Percentiles rank a stretch among this genome's conserved stretches.
phyloP scores from a whole-genome alignment of 768 basidiomycete species.

The Cubamyces sp. region DNA sequence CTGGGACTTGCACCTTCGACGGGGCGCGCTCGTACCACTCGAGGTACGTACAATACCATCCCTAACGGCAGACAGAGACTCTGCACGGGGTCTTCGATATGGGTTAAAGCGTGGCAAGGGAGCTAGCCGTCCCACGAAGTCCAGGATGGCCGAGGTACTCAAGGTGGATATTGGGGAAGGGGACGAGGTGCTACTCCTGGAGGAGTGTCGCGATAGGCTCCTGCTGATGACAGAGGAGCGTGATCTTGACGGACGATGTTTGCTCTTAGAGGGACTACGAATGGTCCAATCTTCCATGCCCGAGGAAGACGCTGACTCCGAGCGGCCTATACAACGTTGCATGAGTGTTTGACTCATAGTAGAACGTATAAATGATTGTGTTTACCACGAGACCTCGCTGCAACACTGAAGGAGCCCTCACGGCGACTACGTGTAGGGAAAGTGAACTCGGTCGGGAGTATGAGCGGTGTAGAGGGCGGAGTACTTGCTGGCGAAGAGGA shows the following conservation, averaged over 20 bases:
- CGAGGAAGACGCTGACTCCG: background rate
- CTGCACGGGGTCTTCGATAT: slow-evolving; percentile 32
- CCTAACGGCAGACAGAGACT: slow-evolving; percentile 34
- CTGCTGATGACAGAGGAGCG: slow-evolving; percentile 2
- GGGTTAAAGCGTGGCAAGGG: slow-evolving; percentile 37
- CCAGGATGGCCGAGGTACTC: background rate
- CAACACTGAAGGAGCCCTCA: too few relatives aligned
- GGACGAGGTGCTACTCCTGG: background rate
- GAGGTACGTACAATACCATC: background rate
- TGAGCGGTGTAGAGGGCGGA: slow-evolving; percentile 1
- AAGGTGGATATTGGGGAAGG: background rate
- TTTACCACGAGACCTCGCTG: background rate
- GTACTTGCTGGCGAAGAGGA: slow-evolving; percentile 2
- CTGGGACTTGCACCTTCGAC: slow-evolving; percentile 11
- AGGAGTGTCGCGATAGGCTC: background rate
- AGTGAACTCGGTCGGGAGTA: background rate
- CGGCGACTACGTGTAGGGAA: background rate
- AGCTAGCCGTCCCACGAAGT: slow-evolving; percentile 17
- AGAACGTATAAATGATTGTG: background rate
- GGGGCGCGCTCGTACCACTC: background rate
- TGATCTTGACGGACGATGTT: slow-evolving; percentile 6
- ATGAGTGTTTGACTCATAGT: too few relatives aligned
- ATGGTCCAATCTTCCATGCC: background rate
- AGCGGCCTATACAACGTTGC: background rate
- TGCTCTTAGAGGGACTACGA: too few relatives aligned